Base-by-base conservation (phyloP, 352 stramenopile species). In the Globisporangium iwayamae region DNA sequence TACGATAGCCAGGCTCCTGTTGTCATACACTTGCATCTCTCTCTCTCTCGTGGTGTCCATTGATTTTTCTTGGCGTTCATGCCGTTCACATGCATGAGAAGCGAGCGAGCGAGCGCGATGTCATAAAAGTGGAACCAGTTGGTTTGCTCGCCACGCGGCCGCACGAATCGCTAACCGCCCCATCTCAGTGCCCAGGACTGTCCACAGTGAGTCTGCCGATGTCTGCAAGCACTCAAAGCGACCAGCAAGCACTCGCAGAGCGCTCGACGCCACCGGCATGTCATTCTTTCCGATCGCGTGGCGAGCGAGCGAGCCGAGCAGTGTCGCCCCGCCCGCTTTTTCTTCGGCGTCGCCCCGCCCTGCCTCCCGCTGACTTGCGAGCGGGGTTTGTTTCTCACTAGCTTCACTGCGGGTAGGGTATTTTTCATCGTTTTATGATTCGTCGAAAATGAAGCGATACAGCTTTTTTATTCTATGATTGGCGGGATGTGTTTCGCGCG, bases 41-140 rank as follows among this genome's bases (percentile, higher is more conserved):
- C 18, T 45, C 66, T 77, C 71, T 62, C n/a, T 38, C 34, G 2
- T 28, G 10, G 4, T 28, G 3, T 41, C 36, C 28, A 14, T 13
- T 4, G 9, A 30, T 45, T 20, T 41, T 57, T 45, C 30, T 30
- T 43, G 7, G 18, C 30, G 18, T 58, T 16, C 52, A 58, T 46
- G 16, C 18, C 46, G n/a, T 28, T 58, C 16, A 11, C 52, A 58
- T 28, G n/a, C 52, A 58, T 58, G 52, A 46, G 32, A 34, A 46
- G 32, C 16, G 18, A 22, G 14, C 16, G 16, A 20, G 14, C 16
- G n/a, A 50, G 28, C 25, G 25, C n/a, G 18, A 45, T 39, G 63
- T 66, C 51, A 75, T 72, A 70, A 67, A 57, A 53, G 43, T 66
- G 36, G 46, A 20, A 51, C 61, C 47, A 48, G 38, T 65, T 14